phyloP scores from a whole-genome alignment of 305 asterid species.

The Ajuga reptans region DNA sequence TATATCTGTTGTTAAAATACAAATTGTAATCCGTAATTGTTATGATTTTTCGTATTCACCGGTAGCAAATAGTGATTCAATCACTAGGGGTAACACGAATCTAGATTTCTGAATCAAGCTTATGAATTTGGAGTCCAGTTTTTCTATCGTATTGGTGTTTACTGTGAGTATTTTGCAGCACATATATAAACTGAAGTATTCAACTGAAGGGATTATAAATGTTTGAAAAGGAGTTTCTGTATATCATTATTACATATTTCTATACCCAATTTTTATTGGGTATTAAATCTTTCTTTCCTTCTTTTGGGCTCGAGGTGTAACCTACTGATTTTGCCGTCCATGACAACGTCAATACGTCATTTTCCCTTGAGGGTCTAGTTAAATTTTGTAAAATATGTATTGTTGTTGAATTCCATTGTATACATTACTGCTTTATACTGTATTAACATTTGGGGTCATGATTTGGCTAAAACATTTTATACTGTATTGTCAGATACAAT shows the following conservation, averaged over 20 bases:
- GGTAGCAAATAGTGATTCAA: too few species aligned
- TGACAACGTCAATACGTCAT: background rate
- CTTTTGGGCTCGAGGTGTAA: background rate
- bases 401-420: background rate
- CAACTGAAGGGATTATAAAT: background rate
- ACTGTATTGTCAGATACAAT: background rate
- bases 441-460: constrained; percentile 4
- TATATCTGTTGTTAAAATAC: too few species aligned
- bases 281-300: constrained; percentile 2
- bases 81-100: too few species aligned
- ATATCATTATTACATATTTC: background rate
- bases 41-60: too few species aligned
- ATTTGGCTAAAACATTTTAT: background rate
- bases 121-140: too few species aligned
- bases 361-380: background rate
- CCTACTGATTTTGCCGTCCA: background rate
- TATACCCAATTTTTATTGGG: background rate
- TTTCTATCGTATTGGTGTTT: too few species aligned
- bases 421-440: too few species aligned
- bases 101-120: too few species aligned
- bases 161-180: background rate
- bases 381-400: background rate
- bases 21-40: too few species aligned
- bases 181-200: background rate
- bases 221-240: background rate